Evolutionary conservation across 2,329 filamentous ascomycete species (phyloP).

Genomic region (Botryotinia convoluta): DNA sequence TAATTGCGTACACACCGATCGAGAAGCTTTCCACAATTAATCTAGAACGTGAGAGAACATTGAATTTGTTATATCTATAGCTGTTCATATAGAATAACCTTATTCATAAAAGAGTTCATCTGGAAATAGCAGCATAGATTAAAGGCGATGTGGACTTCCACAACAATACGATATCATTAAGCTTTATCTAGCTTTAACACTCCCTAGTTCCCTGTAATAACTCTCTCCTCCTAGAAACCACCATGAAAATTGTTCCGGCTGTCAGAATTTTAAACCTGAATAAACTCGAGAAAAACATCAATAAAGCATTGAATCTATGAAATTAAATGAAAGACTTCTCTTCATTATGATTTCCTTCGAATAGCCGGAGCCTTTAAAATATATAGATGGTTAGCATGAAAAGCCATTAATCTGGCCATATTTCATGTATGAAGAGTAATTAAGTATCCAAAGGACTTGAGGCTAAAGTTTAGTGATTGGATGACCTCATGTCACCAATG

Average conservation of each 20-base stretch:
- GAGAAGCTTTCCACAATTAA: neutral
- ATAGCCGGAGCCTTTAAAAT: neutral
- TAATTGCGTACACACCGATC: neutral
- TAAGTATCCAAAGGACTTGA: neutral
- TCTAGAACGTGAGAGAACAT: neutral
- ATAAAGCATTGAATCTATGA: neutral
- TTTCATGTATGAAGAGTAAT: neutral
- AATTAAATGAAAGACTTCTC: neutral
- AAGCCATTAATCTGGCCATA: no score
- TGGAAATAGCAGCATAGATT: neutral
- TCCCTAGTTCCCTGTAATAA: neutral
- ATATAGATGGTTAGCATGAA: neutral
- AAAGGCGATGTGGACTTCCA: neutral
- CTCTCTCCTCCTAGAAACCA: neutral
- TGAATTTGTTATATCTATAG: neutral
- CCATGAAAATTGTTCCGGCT: neutral
- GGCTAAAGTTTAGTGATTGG: neutral
- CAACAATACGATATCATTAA: neutral
- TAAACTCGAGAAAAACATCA: neutral
- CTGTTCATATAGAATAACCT: neutral
- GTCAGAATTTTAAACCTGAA: accelerated
- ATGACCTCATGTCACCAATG: neutral
- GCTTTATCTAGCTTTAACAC: neutral
- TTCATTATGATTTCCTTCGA: neutral
- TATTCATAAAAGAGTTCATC: neutral